Evolutionary conservation across 2,329 filamentous ascomycete genomes (phyloP).

Genomic region (Mariannaea elegans): DNA sequence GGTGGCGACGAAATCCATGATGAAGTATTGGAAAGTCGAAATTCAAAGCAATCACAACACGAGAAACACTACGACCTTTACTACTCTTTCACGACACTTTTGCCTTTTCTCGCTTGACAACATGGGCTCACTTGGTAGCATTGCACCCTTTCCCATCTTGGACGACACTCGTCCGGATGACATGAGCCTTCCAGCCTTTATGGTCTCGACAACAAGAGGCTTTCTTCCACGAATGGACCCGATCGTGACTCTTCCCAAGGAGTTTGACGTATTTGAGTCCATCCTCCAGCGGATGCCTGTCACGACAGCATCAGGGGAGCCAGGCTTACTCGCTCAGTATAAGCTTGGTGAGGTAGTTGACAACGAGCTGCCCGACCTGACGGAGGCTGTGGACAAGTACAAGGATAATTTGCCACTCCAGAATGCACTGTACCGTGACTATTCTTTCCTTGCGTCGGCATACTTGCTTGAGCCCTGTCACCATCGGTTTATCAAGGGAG

Average conservation of each 20-base stretch:
- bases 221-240: constrained; percentile 77
- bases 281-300: constrained; percentile 83
- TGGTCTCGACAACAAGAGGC: constrained; percentile 78
- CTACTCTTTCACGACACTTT: neutral
- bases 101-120: constrained; percentile 24
- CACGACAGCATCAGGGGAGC: constrained; percentile 74
- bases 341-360: constrained; percentile 79
- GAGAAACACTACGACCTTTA: neutral
- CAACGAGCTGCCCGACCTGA: constrained; percentile 80
- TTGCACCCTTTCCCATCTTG: constrained; percentile 65
- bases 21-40: constrained; percentile 4
- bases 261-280: constrained; percentile 77
- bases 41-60: constrained; percentile 10
- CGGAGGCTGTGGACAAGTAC: constrained; percentile 75
- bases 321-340: constrained; percentile 79
- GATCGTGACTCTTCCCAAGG: constrained; percentile 70
- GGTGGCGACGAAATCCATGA: constrained; percentile 45
- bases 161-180: constrained; percentile 70
- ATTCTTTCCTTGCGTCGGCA: constrained; percentile 88
- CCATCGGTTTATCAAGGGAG: constrained; percentile 73
- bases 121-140: constrained; percentile 53
- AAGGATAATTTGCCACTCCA: constrained; percentile 78
- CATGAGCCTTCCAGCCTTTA: constrained; percentile 74
- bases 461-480: constrained; percentile 94
- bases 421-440: constrained; percentile 90